phyloP scores from a whole-genome alignment of 2,329 filamentous ascomycete species.

The Aureobasidium zeae region DNA sequence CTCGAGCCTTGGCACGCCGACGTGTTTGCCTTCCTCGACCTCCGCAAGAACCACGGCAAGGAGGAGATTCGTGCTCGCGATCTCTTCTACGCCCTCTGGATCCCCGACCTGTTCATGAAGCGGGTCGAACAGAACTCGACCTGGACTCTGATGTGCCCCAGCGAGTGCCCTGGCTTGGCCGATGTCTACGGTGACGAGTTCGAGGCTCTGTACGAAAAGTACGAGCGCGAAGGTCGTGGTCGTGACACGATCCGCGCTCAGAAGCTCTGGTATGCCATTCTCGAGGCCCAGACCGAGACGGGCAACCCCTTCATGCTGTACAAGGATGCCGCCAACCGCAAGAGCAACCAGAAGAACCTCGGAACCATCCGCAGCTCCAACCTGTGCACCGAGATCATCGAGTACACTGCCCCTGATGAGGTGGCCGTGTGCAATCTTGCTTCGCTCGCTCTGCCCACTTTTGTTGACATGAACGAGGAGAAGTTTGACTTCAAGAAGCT shows the following conservation, averaged over 20 bases:
- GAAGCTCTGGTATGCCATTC: constrained; percentile 98
- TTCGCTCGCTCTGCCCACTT: constrained; percentile 84
- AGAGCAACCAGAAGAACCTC: constrained; percentile 99
- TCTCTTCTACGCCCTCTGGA: constrained; percentile 96
- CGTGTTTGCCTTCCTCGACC: constrained; percentile 92
- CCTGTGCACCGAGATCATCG: constrained; percentile 95
- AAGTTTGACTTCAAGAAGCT: constrained; percentile 94
- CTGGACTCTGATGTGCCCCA: constrained; percentile 98
- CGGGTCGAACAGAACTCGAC: constrained; percentile 92
- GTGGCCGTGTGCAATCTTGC: constrained; percentile 98
- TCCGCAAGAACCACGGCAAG: constrained; percentile 99
- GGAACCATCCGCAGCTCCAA: constrained; percentile 98
- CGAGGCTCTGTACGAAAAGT: constrained; percentile 81
- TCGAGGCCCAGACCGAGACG: constrained; percentile 97
- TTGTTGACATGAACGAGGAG: constrained; percentile 75
- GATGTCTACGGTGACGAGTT: constrained; percentile 98
- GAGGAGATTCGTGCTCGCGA: constrained; percentile 95
- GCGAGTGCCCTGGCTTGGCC: constrained; percentile 87
- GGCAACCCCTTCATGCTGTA: constrained; percentile 99
- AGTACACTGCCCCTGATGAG: constrained; percentile 95
- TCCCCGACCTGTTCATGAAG: constrained; percentile 99
- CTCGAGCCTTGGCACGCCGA: constrained; percentile 98
- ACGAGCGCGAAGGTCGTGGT: constrained; percentile 79
- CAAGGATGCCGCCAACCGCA: constrained; percentile 96
- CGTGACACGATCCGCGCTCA: constrained; percentile 90